A percentile compares a stretch with the other conserved stretches of the same genome.
These are phyloP conservation scores for Blastocystis sp. DNA, from an alignment of 352 stramenopile species.

Conservation along the genomic window DNA sequence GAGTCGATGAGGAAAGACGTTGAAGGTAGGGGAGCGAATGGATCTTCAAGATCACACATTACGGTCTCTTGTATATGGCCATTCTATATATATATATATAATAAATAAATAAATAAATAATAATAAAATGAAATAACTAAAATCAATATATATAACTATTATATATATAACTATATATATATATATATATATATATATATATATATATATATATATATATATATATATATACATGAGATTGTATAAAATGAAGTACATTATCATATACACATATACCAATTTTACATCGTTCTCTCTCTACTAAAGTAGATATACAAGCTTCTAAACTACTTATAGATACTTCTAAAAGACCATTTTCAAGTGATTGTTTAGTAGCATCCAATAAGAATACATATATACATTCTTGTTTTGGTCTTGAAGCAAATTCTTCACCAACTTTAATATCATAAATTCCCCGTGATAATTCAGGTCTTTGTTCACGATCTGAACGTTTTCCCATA, in stretches of 20 bases:
- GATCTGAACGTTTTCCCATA: constrained; percentile 5
- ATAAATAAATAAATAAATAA: too few species aligned
- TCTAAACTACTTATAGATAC: not conserved
- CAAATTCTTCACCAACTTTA: constrained; percentile 14
- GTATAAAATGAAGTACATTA: constrained; percentile 5
- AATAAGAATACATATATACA: constrained; percentile 25
- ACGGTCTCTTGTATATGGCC: constrained; percentile 5
- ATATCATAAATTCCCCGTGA: constrained; percentile 2
- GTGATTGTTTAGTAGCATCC: constrained; percentile 4
- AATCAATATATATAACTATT: too few species aligned
- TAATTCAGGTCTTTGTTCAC: constrained; percentile 19
- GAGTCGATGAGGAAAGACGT: constrained; percentile 3
- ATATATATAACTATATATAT: too few species aligned
- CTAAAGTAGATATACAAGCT: constrained; percentile 3
- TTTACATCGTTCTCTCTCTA: not conserved
- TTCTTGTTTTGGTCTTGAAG: not conserved
- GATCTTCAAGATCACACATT: constrained; percentile 20
- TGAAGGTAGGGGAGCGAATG: not conserved
- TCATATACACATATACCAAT: constrained; percentile 22
- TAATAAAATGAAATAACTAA: too few species aligned
- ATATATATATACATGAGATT: not conserved
- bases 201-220: not conserved
- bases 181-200: not conserved
- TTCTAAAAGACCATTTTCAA: constrained; percentile 1
- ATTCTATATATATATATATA: constrained; percentile 5